Percentiles rank a stretch among this genome's conserved stretches.
Evolutionary conservation across 2,329 filamentous ascomycete genomes (phyloP).

Genomic region (Rasamsonia emersonii): DNA sequence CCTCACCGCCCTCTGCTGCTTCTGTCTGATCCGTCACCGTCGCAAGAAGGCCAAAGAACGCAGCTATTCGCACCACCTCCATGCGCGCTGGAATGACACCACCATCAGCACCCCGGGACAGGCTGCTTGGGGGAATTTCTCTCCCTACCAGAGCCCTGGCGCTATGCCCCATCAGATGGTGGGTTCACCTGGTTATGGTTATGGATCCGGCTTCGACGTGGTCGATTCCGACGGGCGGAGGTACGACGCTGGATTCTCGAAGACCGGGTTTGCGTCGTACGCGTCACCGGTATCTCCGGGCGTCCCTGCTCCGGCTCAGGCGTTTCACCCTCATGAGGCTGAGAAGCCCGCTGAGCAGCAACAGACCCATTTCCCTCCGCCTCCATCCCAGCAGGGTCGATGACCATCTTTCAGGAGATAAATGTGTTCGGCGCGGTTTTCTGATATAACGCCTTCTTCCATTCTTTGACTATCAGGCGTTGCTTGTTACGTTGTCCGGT

Average conservation of each 20-base stretch:
- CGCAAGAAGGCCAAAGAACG: constrained; percentile 25
- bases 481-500: too few relatives aligned
- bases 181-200: constrained; percentile 8
- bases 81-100: constrained; percentile 28
- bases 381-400: too few relatives aligned
- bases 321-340: too few relatives aligned
- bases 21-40: constrained; percentile 35
- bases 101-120: constrained; percentile 21
- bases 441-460: too few relatives aligned
- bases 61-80: constrained; percentile 18
- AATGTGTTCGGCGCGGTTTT: too few relatives aligned
- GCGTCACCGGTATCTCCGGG: too few relatives aligned
- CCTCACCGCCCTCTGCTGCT: constrained; percentile 27
- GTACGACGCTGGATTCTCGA: constrained; percentile 15
- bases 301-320: too few relatives aligned
- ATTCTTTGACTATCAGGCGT: too few relatives aligned
- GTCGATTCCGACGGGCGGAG: constrained; percentile 20
- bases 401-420: too few relatives aligned
- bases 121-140: constrained; percentile 17
- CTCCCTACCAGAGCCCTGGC: constrained; percentile 11
- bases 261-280: too few relatives aligned
- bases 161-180: constrained; percentile 1
- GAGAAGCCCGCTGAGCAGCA: too few relatives aligned
- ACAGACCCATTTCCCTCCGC: too few relatives aligned
- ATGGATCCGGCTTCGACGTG: constrained; percentile 16